Percentiles rank a stretch among this genome's conserved stretches.
Conservation (phyloP, 768 basidiomycete genomes). For the Nevesoporus exiguus region DNA sequence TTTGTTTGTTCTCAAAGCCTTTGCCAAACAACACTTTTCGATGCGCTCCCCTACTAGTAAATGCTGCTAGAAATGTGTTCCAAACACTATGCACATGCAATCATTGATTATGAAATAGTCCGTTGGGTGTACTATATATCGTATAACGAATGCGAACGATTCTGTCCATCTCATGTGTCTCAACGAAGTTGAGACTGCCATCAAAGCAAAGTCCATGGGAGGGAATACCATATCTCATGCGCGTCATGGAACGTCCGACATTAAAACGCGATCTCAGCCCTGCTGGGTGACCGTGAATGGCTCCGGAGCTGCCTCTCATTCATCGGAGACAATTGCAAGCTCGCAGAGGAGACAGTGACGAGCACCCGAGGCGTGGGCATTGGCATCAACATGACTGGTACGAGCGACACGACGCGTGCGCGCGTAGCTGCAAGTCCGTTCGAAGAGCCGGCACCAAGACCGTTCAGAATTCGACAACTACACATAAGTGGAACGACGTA, state of each 20-base stretch:
- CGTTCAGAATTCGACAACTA: too few relatives aligned
- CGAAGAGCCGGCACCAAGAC: background rate
- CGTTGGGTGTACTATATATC: background rate
- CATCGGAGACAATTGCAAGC: background rate
- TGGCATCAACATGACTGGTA: background rate
- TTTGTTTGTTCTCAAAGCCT: constrained; percentile 16
- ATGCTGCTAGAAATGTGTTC: background rate
- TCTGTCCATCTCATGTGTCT: background rate
- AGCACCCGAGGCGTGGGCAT: background rate
- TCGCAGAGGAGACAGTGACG: background rate
- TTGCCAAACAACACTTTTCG: constrained; percentile 20
- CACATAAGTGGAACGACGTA: background rate
- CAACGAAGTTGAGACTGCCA: background rate
- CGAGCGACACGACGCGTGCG: background rate
- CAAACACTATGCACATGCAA: background rate
- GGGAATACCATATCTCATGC: background rate
- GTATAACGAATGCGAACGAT: background rate
- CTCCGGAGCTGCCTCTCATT: background rate
- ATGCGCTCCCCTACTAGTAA: too few relatives aligned
- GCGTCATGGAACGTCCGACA: background rate
- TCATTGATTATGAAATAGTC: background rate
- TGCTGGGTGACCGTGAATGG: constrained; percentile 12
- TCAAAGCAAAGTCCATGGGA: background rate
- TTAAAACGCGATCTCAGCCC: constrained; percentile 4
- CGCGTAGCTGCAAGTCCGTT: background rate